Base-by-base conservation (phyloP, 495 filamentous ascomycete genomes). In the Hypoxylon intermedium region DNA sequence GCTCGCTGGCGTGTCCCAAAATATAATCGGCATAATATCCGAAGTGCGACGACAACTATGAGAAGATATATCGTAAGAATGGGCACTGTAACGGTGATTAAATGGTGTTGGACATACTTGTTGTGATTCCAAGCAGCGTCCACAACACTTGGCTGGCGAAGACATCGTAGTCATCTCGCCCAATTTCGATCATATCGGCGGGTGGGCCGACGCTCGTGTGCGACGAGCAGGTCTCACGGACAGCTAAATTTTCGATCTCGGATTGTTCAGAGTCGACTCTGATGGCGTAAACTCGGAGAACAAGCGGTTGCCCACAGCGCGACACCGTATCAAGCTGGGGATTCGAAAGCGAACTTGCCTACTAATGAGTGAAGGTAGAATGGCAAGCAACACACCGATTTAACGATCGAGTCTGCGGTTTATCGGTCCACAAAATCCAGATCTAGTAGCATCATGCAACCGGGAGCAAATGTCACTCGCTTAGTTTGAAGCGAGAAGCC, bases 21-120 rank as follows among this genome's bases (percentile, higher is more conserved):
- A 16, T 21, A 37, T 9, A 66, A 12, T 40, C 67, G 67, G 9
- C 63, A 67, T 9, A 67, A 6, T 0, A 69, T 28, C 16, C 67
- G 58, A 4, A 69, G 47, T n/a, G 21, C 45, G 9, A 69, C 67
- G 16, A 69, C 46, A 15, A 67, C 67, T 69, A 15, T 52, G 34
- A 5, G 33, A n/a, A 13, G 45, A 20, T 31, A 43, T 26, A 38
- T 23, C 7, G 12, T 63, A 41, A 65, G 61, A 38, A 61, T 47
- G 5, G 19, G 15, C 18, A 11, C 23, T 18, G 9, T 1, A 34
- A 11, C 9, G 33, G 12, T n/a, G 9, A 19, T 26, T 5, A 9
- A 45, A 5, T 9, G 13, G 15, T 2, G 16, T 9, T 16, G 16
- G 34, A n/a, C 53, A 30, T 58, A 67, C 59, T 37, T 46, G 58